Base-by-base conservation (phyloP, 78 protist genomes). In the Dictyostelium firmibasis region DNA sequence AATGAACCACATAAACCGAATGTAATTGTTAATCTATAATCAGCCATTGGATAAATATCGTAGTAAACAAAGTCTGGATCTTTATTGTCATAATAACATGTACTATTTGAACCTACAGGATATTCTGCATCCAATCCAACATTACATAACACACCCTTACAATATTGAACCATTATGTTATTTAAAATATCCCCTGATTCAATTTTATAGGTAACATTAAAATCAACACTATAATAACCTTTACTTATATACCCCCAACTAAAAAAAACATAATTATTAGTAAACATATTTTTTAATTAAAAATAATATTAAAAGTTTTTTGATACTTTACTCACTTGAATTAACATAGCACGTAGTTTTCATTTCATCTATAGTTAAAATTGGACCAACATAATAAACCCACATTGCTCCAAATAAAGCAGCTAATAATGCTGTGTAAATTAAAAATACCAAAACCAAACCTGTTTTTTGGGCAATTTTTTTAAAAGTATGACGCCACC, bases 71-170 rank as follows among this genome's bases (percentile, higher is more conserved):
- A 72, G 4, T 9, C 18, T 16, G 79, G 11, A 72, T 72, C 38
- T 2, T 72, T 33, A 16, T 72, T 72, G 16, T 72, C 79, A 72
- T 72, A 72, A 72, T 72, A 72, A 72, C 79, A 72, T 72, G 79
- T 72, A 29, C 33, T 72, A 31, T 72, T 72, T 27, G 35, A 16
- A 3, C 44, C 44, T 9, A 33, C 44, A 4, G 0, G 25, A 31
- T 72, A 72, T 31, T 31, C 10, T 0, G 23, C 79, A 33, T 72
- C 44, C 4, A 72, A 11, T 11, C 13, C n/a, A 33, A 72, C 33
- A 2, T 41, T 31, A 72, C 79, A 72, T 33, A 31, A 13, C 2
- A 33, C 10, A 16, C 79, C 79, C 14, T 33, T 33, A 18, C 79
- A 72, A 14, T 29, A 31, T 72, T 72, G 79, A 72, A 29, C 1